phyloP scores from a whole-genome alignment of 1,139 yeast species.

The Candida tetrigidarum region DNA sequence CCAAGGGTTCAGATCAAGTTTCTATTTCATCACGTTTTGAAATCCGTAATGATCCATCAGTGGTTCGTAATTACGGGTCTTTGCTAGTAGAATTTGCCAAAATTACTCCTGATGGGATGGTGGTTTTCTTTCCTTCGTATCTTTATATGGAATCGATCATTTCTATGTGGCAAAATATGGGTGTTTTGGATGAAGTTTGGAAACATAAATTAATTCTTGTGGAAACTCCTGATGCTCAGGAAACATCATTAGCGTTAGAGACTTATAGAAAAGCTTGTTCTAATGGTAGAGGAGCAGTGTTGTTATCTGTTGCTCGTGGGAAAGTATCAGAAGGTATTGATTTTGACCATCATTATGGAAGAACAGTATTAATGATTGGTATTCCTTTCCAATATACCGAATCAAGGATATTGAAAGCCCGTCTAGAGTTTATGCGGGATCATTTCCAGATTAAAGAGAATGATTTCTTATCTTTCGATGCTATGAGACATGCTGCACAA shows the following conservation, averaged over 20 bases:
- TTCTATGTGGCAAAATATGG: constrained; percentile 99
- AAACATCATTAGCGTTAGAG: constrained; percentile 92
- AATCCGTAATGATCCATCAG: constrained; percentile 96
- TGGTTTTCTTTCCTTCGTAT: constrained; percentile 96
- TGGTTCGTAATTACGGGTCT: constrained; percentile 95
- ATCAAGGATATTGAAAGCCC: constrained; percentile 91
- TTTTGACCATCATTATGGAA: constrained; percentile 98
- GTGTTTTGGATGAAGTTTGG: constrained; percentile 98
- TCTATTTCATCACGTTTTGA: constrained; percentile 96
- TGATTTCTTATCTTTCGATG: constrained; percentile 95
- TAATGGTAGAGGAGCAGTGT: constrained; percentile 96
- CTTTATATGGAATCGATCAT: constrained; percentile 97
- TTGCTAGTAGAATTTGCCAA: constrained; percentile 90
- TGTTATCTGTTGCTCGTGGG: constrained; percentile 97
- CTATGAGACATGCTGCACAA: constrained; percentile 99
- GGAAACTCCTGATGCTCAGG: constrained; percentile 99
- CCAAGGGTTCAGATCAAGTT: constrained; percentile 98
- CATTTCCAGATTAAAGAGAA: constrained; percentile 91
- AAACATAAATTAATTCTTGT: constrained; percentile 91
- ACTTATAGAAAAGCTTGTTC: constrained; percentile 97
- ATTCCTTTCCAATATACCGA: constrained; percentile 99
- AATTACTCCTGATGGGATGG: constrained; percentile 97
- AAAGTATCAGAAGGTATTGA: constrained; percentile 98
- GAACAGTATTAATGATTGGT: constrained; percentile 98
- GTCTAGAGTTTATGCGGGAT: constrained; percentile 91